These are phyloP conservation scores for Amphicarpaea edgeworthii DNA, from an alignment of 306 rosid genomes.

Conservation along the genomic window DNA sequence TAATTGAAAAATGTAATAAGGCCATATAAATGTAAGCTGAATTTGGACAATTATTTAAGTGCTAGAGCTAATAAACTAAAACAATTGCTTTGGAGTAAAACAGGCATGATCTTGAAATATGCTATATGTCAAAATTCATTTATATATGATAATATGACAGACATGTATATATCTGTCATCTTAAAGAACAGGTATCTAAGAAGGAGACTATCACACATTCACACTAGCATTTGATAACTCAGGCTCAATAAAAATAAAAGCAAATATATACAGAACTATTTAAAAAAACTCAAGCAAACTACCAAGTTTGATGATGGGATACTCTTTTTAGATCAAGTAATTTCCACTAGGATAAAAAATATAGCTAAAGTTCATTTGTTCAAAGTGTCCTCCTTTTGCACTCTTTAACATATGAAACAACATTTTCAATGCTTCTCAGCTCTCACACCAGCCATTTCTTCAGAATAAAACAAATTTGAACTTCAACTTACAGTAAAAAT, in stretches of 20 bases:
- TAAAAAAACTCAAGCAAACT: not conserved
- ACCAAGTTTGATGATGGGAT: not conserved
- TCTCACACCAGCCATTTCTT: not conserved
- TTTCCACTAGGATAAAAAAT: not conserved
- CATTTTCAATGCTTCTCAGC: constrained; percentile 15
- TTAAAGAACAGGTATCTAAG: constrained; percentile 11
- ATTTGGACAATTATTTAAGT: not conserved
- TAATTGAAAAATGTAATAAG: not conserved
- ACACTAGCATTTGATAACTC: not conserved
- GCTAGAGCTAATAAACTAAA: constrained; percentile 37
- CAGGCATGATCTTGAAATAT: not conserved
- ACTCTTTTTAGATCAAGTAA: not conserved
- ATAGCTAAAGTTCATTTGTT: not conserved
- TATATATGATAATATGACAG: not conserved
- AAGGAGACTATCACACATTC: not conserved
- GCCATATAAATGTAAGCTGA: not conserved
- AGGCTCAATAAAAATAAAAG: constrained; percentile 15
- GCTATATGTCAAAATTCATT: not conserved
- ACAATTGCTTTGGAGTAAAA: not conserved
- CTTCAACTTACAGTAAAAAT: not conserved
- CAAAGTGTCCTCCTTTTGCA: not conserved
- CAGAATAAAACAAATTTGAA: constrained; percentile 18
- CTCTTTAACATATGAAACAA: constrained; percentile 10
- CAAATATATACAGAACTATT: constrained; percentile 12
- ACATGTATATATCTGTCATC: not conserved